Evolutionary conservation across 2,329 filamentous ascomycete genomes (phyloP).

Genomic region (Trematosphaeria pertusa): DNA sequence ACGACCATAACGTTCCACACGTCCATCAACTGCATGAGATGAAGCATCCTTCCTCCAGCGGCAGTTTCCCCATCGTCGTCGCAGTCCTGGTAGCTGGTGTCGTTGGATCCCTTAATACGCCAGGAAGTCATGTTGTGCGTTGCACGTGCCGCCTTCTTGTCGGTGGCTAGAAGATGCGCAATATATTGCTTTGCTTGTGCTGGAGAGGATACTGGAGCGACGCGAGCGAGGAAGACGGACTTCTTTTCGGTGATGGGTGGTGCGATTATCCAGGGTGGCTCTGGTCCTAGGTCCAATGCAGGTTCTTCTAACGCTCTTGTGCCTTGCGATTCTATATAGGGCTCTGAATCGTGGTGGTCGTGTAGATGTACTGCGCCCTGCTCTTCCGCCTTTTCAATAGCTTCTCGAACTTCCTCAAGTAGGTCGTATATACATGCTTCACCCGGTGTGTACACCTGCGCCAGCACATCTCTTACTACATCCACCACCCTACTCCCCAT

Average conservation of each 20-base stretch:
- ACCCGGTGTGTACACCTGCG: conserved; percentile 72
- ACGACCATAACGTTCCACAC: conserved; percentile 93
- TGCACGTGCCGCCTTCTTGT: conserved; percentile 84
- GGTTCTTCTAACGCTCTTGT: conserved; percentile 13
- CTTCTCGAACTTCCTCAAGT: conserved; percentile 69
- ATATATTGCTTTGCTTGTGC: conserved; percentile 75
- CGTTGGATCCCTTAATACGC: conserved; percentile 72
- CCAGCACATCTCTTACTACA: conserved; percentile 71
- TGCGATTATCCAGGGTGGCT: conserved; percentile 75
- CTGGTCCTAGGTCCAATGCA: conserved; percentile 40
- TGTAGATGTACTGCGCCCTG: conserved; percentile 34
- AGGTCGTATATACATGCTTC: conserved; percentile 89
- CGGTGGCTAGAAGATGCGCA: conserved; percentile 76
- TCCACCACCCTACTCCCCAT: conserved; percentile 75
- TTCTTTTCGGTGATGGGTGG: conserved; percentile 79
- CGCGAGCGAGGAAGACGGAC: conserved; percentile 85
- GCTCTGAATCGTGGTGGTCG: conserved; percentile 20
- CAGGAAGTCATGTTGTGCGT: conserved; percentile 97
- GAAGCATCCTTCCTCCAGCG: conserved; percentile 82
- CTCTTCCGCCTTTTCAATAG: conserved; percentile 57
- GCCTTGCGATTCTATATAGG: conserved; percentile 8
- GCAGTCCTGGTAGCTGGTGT: conserved; percentile 79
- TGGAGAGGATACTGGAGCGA: conserved; percentile 72
- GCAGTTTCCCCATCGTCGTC: conserved; percentile 97
- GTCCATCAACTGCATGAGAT: conserved; percentile 94